A percentile compares a stretch with the other conserved stretches of the same genome.
Evolutionary conservation across 2,329 filamentous ascomycete species (phyloP).

Genomic region (Shiraia bambusicola): DNA sequence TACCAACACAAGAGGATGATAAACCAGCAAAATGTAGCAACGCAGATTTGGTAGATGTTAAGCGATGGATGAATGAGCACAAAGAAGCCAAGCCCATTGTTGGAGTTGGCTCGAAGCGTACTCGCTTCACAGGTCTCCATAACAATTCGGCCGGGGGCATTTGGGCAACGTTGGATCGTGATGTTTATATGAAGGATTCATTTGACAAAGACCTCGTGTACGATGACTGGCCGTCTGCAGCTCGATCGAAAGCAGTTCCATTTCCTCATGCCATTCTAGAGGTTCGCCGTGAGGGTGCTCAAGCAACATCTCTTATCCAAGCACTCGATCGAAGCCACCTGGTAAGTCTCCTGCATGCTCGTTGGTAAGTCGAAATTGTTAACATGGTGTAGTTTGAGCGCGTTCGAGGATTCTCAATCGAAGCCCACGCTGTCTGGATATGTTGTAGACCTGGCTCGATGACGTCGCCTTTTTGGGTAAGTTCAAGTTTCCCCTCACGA

Average conservation of each 20-base stretch:
- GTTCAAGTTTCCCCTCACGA: slow-evolving; percentile 4
- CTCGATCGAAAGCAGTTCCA: slow-evolving; percentile 19
- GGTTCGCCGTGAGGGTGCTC: slow-evolving; percentile 51
- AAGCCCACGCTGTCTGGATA: slow-evolving; percentile 55
- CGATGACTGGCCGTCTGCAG: slow-evolving; percentile 35
- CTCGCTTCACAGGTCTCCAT: slow-evolving; percentile 51
- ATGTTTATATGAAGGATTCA: slow-evolving; percentile 46
- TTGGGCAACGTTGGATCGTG: slow-evolving; percentile 53
- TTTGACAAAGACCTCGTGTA: slow-evolving; percentile 28
- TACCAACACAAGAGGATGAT: slow-evolving; percentile 5
- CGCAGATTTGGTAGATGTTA: slow-evolving; percentile 30
- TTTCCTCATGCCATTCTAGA: slow-evolving; percentile 57
- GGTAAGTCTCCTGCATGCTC: slow-evolving; percentile 30
- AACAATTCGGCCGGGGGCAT: slow-evolving; percentile 47
- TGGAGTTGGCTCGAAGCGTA: slow-evolving; percentile 48
- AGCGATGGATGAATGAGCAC: slow-evolving; percentile 50
- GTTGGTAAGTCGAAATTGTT: slow-evolving; percentile 21
- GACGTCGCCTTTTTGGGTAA: slow-evolving; percentile 52
- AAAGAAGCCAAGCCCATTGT: slow-evolving; percentile 50
- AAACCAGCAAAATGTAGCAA: slow-evolving; percentile 1
- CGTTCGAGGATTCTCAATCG: slow-evolving; percentile 56
- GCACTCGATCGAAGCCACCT: slow-evolving; percentile 52
- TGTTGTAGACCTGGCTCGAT: slow-evolving; percentile 49
- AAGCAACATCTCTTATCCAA: slow-evolving; percentile 43
- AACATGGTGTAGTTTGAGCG: slow-evolving; percentile 45